Evolutionary conservation across 768 basidiomycete genomes (phyloP), one percentile per base, ranked within the genome.

Genomic region (Suillus ampliporus): DNA sequence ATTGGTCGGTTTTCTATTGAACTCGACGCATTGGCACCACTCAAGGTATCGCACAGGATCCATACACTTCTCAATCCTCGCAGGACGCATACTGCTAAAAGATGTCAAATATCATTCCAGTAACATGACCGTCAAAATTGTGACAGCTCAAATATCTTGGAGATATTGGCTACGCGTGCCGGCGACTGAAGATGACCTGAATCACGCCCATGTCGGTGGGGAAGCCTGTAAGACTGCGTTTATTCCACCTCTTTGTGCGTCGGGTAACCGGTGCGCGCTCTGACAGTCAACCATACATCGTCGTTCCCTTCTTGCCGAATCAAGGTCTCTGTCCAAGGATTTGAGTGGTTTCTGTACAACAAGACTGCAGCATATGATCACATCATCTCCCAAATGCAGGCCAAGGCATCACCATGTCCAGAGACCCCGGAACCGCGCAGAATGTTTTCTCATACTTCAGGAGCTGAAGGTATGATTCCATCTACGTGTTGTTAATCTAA

Each of bases 331-430:
- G 68, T 92, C 4, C 87, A 96, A 67, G 97, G 97, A 19, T 81
- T 95, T 48, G 95, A 99, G 74, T 95, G 93, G 89, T 94, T 94
- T 73, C 69, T 99, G 46, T 97, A 93, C 76, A 99, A 98, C 76
- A 82, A 88, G 53, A 96, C 94, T 4, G 86, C 92, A 4, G 89
- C 94, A 4, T 98, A 90, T 76, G 95, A 99, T 71, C 83, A 86
- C 58, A 95, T 99, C 58, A 77, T 97, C 21, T 83, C 90, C 13
- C 86, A 91, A 70, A 87, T 95, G 83, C 84, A 85, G 62, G 77
- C 74, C 23, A 79, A 71, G 38, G 46, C 62, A 17, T 57, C 64
- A 0, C 38, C 64, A 5, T 38, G 43, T 57, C 38, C 69, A 4
- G 68, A 64, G n/a, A 63, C 53, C 31, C 63, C 77, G 47, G 80